A percentile compares a stretch with the other conserved stretches of the same genome.
These are phyloP conservation scores for Lentinula raphanica DNA, from an alignment of 768 basidiomycete genomes.

Conservation along the genomic window DNA sequence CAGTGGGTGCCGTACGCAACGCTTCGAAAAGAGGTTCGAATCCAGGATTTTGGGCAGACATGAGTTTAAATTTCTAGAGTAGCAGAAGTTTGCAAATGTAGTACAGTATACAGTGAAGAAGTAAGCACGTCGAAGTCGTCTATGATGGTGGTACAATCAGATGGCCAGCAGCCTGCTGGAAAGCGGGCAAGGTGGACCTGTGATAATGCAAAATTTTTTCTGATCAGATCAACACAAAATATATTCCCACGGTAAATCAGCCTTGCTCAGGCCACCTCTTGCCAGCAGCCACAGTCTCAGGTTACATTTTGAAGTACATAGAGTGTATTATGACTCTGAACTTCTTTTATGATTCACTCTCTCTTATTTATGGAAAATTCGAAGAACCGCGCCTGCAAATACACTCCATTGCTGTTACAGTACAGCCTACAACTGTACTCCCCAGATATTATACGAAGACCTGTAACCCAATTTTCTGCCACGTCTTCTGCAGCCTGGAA, in stretches of 20 bases:
- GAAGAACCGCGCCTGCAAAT: too few relatives aligned
- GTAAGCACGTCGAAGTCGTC: neutral
- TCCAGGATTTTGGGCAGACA: conserved; percentile 35
- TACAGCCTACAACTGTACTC: too few relatives aligned
- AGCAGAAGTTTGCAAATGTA: neutral
- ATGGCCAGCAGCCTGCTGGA: neutral
- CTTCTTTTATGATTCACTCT: too few relatives aligned
- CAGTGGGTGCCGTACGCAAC: conserved; percentile 55
- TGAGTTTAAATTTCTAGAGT: conserved; percentile 22
- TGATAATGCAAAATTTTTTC: neutral
- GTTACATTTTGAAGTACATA: too few relatives aligned
- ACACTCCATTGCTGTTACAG: too few relatives aligned
- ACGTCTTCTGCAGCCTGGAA: too few relatives aligned
- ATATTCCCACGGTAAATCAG: neutral
- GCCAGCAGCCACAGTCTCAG: too few relatives aligned
- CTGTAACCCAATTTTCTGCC: too few relatives aligned
- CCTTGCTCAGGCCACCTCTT: too few relatives aligned
- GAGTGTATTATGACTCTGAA: too few relatives aligned
- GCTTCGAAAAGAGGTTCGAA: conserved; percentile 47
- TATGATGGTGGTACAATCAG: conserved; percentile 6
- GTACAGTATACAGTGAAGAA: conserved; percentile 2
- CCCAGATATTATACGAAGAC: too few relatives aligned
- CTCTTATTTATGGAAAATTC: too few relatives aligned
- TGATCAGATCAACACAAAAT: neutral
- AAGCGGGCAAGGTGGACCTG: neutral